Percentiles rank a stretch among this genome's conserved stretches.
Evolutionary conservation across 441 rosid species (phyloP).

Genomic region (Macaranga tanarius): DNA sequence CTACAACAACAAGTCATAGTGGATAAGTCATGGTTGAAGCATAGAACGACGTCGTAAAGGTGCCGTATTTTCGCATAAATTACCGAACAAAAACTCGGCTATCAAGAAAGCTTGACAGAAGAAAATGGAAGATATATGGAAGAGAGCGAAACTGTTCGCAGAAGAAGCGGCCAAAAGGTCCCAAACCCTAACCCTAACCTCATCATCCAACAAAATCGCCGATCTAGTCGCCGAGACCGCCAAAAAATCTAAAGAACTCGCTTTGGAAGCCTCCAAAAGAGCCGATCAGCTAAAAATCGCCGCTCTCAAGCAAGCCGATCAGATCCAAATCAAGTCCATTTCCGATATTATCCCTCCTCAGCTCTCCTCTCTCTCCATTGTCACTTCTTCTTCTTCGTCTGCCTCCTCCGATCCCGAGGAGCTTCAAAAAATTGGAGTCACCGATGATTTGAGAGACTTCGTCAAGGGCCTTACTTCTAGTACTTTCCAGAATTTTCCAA

Average conservation of each 20-base stretch:
- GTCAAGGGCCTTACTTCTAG: slow-evolving; percentile 66
- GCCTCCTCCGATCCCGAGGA: slow-evolving; percentile 33
- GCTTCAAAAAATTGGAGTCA: slow-evolving; percentile 56
- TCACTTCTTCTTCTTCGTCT: slow-evolving; percentile 22
- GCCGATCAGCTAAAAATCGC: slow-evolving; percentile 43
- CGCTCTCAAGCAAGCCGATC: slow-evolving; percentile 38
- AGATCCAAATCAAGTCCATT: slow-evolving; percentile 53
- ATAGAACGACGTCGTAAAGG: too few relatives aligned
- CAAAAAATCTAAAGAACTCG: slow-evolving; percentile 58
- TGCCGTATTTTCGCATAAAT: too few relatives aligned
- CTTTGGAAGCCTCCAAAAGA: slow-evolving; percentile 69
- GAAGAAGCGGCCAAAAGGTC: slow-evolving; percentile 85
- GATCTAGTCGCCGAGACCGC: slow-evolving; percentile 58
- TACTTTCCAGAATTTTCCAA: slow-evolving; percentile 71
- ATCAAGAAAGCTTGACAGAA: background rate
- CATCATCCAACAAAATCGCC: slow-evolving; percentile 58
- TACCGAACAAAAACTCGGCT: background rate
- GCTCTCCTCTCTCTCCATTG: slow-evolving; percentile 45
- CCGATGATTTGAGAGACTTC: slow-evolving; percentile 58
- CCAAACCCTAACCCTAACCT: slow-evolving; percentile 52
- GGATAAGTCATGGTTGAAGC: too few relatives aligned
- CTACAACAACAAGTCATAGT: too few relatives aligned
- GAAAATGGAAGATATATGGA: slow-evolving; percentile 78
- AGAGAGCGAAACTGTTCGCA: slow-evolving; percentile 72
- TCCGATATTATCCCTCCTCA: slow-evolving; percentile 66